A percentile compares a stretch with the other conserved stretches of the same genome.
Evolutionary conservation across 1,139 yeast genomes (phyloP).

Genomic region (Hansenula anomala): DNA sequence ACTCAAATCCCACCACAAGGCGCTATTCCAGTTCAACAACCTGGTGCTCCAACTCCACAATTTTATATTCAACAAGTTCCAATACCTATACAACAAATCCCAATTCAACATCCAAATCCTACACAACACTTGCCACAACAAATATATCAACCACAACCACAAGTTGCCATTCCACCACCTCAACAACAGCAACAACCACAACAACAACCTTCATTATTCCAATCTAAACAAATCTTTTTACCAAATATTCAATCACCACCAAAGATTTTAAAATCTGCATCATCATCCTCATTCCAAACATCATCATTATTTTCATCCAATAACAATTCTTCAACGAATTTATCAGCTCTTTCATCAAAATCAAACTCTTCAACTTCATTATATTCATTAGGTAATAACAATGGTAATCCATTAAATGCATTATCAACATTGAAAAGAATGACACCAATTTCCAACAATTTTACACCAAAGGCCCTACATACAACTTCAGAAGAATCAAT

Average conservation of each 20-base stretch:
- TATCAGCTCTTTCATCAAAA: conserved; percentile 19
- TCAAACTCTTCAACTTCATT: conserved; percentile 22
- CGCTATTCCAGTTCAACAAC: neutral
- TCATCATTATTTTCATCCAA: conserved; percentile 18
- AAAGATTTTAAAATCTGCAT: conserved; percentile 20
- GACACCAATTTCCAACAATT: conserved; percentile 26
- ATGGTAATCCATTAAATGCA: conserved; percentile 23
- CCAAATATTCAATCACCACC: conserved; percentile 24
- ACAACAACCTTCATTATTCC: conserved; percentile 5
- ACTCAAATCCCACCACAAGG: neutral
- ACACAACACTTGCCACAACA: conserved; percentile 3
- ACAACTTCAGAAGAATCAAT: too few species aligned
- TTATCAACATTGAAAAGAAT: conserved; percentile 32
- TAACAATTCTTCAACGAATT: conserved; percentile 19
- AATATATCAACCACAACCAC: neutral
- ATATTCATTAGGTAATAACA: conserved; percentile 16
- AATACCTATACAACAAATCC: conserved; percentile 5
- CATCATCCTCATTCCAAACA: conserved; percentile 19
- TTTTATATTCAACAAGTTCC: too few species aligned
- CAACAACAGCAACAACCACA: conserved; percentile 5
- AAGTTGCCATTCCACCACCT: conserved; percentile 2
- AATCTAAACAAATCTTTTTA: conserved; percentile 12
- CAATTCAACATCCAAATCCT: conserved; percentile 4
- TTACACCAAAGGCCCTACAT: too few species aligned
- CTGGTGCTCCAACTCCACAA: too few species aligned